A percentile compares a stretch with the other conserved stretches of the same genome.
Conservation (phyloP, 2,329 filamentous ascomycete species). For the Xylariaceae sp. region DNA sequence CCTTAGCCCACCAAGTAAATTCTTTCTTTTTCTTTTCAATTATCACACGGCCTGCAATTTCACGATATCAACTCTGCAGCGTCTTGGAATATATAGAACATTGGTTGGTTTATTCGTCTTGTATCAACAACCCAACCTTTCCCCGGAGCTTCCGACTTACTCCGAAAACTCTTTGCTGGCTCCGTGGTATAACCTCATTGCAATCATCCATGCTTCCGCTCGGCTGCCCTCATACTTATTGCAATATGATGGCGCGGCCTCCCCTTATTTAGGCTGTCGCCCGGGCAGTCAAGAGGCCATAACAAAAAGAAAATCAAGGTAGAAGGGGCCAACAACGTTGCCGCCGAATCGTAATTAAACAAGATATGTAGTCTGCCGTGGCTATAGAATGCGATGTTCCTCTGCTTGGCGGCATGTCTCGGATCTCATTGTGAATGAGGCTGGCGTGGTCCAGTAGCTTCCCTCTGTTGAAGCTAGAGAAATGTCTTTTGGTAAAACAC, state of each 20-base stretch:
- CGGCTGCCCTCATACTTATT: conserved; percentile 14
- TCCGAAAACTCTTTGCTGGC: conserved; percentile 12
- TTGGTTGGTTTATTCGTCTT: conserved; percentile 23
- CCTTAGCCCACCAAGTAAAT: too few species aligned
- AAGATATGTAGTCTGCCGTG: conserved; percentile 45
- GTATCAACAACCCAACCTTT: conserved; percentile 23
- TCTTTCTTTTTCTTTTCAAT: too few species aligned
- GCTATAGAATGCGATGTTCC: conserved; percentile 31
- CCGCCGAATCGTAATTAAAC: conserved; percentile 46
- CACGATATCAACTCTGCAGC: not conserved
- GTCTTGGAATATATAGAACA: conserved; percentile 17
- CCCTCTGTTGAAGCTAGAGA: conserved; percentile 16
- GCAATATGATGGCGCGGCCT: conserved; percentile 16
- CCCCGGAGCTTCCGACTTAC: conserved; percentile 11
- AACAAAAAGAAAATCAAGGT: conserved; percentile 28
- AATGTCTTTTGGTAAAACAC: conserved; percentile 24
- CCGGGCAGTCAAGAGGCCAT: conserved; percentile 25
- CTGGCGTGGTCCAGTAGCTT: conserved; percentile 24
- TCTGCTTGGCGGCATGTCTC: conserved; percentile 23
- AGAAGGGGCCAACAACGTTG: conserved; percentile 27
- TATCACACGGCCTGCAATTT: not conserved
- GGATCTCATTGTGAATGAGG: conserved; percentile 18
- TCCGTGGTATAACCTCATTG: conserved; percentile 25
- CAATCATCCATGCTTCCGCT: conserved; percentile 20
- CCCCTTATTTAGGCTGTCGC: conserved; percentile 24